Evolutionary conservation across 2,329 filamentous ascomycete genomes (phyloP), one percentile per base, ranked within the genome.

Genomic region (Scedosporium boydii): DNA sequence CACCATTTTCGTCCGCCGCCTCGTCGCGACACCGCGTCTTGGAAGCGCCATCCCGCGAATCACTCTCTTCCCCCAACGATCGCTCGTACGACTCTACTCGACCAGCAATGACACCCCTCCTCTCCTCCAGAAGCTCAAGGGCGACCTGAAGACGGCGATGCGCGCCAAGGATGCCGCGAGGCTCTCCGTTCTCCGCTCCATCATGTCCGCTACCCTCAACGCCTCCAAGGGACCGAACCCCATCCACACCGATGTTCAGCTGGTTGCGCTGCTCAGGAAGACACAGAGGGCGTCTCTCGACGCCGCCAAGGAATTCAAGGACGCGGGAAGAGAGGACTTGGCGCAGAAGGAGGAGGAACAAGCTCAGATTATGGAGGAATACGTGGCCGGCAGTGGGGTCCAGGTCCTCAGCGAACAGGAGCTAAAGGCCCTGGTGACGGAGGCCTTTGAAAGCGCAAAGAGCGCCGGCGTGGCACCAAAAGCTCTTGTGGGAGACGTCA

Each of bases 161-260:
- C 81, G 81, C 63, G 79, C 79, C 67, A 88, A 87, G 73, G 85
- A 89, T 70, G 74, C 79, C 27, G 77, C 83, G 27, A 85, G 87
- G 2, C 83, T 93, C 27, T 77, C 82, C 46, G 88, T 90, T 44
- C 80, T 93, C 58, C 87, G 90, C 67, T 74, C 80, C 48, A 76
- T 93, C 65, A 81, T 93, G 66, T 80, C 88, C 38, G 83, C 88
- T 65, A 85, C 88, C 65, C 86, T 87, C 68, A 93, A 92, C 74
- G 86, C 88, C 41, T 87, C 86, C 71, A 93, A 93, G 75, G 91
- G 88, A 14, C 70, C 80, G 46, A 78, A 77, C 46, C 89, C 90
- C n/a, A 84, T 93, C 69, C 78, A 77, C 62, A 89, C 85, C 23
- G 89, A 93, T 72, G 80, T 82, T 66, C 84, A 89, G 69, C 79